Conservation (phyloP, 495 filamentous ascomycete genomes). For the Talaromyces stipitatus region DNA sequence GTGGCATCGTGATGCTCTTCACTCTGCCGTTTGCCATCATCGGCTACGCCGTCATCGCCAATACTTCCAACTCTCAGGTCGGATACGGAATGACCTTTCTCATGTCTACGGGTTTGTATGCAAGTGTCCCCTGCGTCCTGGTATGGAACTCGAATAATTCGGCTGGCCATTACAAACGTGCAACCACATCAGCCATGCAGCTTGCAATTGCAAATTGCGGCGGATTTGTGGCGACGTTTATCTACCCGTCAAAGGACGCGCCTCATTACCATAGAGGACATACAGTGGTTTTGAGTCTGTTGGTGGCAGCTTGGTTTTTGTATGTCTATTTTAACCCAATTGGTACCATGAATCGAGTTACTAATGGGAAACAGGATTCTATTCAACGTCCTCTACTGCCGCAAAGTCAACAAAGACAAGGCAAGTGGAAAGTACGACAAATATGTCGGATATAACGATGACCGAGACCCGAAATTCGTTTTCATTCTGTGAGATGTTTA, state of each 20-base stretch:
- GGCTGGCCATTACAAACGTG: slow-evolving; percentile 55
- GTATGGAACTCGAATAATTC: slow-evolving; percentile 54
- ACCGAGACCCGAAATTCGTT: slow-evolving; percentile 55
- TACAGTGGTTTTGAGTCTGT: slow-evolving; percentile 47
- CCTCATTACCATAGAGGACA: slow-evolving; percentile 47
- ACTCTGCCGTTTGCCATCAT: slow-evolving; percentile 40
- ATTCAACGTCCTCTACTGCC: slow-evolving; percentile 56
- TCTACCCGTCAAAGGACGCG: slow-evolving; percentile 46
- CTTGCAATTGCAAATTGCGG: slow-evolving; percentile 49
- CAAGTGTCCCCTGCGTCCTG: slow-evolving; percentile 40
- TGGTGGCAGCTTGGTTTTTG: slow-evolving; percentile 58
- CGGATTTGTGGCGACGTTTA: slow-evolving; percentile 54
- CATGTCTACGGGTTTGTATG: slow-evolving; percentile 43
- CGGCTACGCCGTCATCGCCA: slow-evolving; percentile 43
- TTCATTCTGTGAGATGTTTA: not conserved
- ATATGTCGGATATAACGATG: slow-evolving; percentile 52
- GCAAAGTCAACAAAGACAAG: slow-evolving; percentile 61
- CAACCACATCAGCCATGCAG: slow-evolving; percentile 47
- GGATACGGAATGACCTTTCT: slow-evolving; percentile 51
- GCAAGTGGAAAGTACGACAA: slow-evolving; percentile 51
- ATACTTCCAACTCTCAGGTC: slow-evolving; percentile 27
- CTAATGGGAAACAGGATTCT: slow-evolving; percentile 38
- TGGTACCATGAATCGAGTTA: not conserved
- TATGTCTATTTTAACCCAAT: slow-evolving; percentile 29
- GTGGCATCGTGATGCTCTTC: slow-evolving; percentile 41